Conservation (phyloP, 257 asterid genomes). For the Leonotis leonurus region DNA sequence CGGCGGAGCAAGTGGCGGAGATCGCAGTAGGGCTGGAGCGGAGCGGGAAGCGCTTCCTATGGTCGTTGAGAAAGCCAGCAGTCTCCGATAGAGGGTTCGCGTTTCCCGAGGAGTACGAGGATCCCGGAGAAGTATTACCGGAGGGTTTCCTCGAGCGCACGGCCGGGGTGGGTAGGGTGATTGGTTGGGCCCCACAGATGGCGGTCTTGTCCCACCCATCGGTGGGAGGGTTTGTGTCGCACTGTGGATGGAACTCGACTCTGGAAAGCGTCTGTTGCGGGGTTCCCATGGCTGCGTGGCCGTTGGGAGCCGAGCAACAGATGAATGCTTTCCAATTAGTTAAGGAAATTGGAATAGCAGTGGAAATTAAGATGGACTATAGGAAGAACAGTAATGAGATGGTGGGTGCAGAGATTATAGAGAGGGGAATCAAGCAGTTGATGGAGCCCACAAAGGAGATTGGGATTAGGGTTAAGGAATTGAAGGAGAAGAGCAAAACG, state of each 20-base stretch:
- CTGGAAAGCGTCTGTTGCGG: constrained; percentile 40
- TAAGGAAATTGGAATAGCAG: constrained; percentile 26
- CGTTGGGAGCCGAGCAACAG: constrained; percentile 35
- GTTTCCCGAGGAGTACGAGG: constrained; percentile 14
- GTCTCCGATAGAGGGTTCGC: constrained; percentile 3
- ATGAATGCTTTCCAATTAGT: constrained; percentile 29
- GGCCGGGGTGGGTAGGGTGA: constrained; percentile 21
- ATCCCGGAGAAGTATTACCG: constrained; percentile 17
- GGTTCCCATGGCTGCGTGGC: constrained; percentile 41
- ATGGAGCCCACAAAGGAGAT: constrained; percentile 22
- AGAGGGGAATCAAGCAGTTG: constrained; percentile 5
- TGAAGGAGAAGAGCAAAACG: constrained; percentile 15
- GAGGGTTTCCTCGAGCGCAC: constrained; percentile 29
- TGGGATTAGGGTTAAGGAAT: constrained; percentile 10
- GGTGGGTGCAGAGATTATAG: constrained; percentile 15
- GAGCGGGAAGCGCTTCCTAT: constrained; percentile 28
- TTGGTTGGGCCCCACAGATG: constrained; percentile 43
- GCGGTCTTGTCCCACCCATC: constrained; percentile 26
- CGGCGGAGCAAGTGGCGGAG: constrained; percentile 20
- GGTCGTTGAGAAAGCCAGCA: constrained; percentile 43
- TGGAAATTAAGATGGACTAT: constrained; percentile 24
- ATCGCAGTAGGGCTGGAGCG: constrained; percentile 29
- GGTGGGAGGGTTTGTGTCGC: constrained; percentile 41
- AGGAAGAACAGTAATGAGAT: not conserved
- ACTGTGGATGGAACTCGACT: constrained; percentile 38